A percentile compares a stretch with the other conserved stretches of the same genome.
Conservation (phyloP, 495 filamentous ascomycete species). For the Immersiella caudata region DNA sequence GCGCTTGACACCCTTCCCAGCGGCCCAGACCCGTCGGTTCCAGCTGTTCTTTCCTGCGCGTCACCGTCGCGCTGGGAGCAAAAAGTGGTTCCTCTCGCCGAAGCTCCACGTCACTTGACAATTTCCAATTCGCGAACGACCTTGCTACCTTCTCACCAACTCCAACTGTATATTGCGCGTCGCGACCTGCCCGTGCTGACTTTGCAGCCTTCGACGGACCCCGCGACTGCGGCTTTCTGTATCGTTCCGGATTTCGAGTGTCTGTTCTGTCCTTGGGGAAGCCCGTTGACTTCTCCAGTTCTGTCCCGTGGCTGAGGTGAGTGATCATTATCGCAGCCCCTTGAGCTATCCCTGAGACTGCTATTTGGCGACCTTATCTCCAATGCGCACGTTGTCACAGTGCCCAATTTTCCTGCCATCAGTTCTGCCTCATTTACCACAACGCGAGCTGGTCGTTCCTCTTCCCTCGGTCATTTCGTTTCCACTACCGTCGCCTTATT, state of each 20-base stretch:
- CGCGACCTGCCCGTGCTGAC: not conserved
- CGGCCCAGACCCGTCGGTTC: not conserved
- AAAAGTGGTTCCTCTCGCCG: not conserved
- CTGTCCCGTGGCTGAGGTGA: not conserved
- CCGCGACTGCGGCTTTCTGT: not conserved
- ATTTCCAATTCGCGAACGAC: not conserved
- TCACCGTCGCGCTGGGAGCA: not conserved
- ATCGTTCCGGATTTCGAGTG: too few species aligned
- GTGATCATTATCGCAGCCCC: not conserved
- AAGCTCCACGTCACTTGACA: not conserved
- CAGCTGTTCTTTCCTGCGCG: not conserved
- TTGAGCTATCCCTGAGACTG: not conserved
- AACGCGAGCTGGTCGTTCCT: not conserved
- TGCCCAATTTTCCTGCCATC: not conserved
- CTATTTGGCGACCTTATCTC: not conserved
- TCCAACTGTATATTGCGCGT: too few species aligned
- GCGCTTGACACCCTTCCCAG: not conserved
- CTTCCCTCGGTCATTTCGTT: not conserved
- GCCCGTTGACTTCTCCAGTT: not conserved
- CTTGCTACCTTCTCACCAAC: too few species aligned
- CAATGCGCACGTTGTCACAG: not conserved
- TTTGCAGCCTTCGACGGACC: not conserved
- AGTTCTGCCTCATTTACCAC: not conserved
- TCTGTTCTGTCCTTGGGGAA: too few species aligned
- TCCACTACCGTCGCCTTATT: not conserved